Percentiles rank a stretch among this genome's conserved stretches.
Conservation (phyloP, 106 monocot species). For the Apostasia ramifera region DNA sequence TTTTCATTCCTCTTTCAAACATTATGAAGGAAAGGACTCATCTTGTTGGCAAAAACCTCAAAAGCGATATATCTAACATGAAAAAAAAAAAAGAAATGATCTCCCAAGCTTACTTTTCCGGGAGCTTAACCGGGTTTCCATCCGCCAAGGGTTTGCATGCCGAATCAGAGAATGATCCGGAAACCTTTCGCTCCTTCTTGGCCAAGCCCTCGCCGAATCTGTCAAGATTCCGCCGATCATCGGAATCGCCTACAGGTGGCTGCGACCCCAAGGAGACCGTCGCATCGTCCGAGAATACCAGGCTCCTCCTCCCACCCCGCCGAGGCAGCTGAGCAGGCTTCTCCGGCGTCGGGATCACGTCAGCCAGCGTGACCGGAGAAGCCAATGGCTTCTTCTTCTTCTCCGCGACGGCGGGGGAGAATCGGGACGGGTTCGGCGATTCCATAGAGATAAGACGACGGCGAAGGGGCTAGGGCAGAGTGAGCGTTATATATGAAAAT, state of each 20-base stretch:
- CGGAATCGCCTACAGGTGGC: neutral
- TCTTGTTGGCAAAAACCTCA: neutral
- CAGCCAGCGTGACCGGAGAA: neutral
- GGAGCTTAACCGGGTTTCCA: conserved; percentile 23
- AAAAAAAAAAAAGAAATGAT: neutral
- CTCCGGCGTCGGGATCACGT: conserved; percentile 50
- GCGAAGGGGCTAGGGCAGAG: no score
- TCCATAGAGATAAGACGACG: no score
- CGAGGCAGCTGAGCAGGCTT: conserved; percentile 30
- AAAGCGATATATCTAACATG: neutral
- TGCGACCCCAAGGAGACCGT: conserved; percentile 30
- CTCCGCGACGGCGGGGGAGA: conserved; percentile 4
- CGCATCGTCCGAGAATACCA: conserved; percentile 45
- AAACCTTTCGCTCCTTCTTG: neutral
- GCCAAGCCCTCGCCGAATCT: neutral
- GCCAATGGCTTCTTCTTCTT: neutral
- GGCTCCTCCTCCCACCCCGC: conserved; percentile 15
- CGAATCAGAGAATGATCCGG: neutral
- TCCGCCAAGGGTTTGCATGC: neutral
- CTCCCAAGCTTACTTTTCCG: conserved; percentile 40
- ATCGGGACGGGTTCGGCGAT: neutral
- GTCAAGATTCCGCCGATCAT: conserved; percentile 2
- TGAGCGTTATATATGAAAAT: no score
- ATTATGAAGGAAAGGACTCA: neutral
- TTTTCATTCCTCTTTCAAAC: neutral